phyloP scores from a whole-genome alignment of 2,329 filamentous ascomycete species.

The Aureobasidium sp. region DNA sequence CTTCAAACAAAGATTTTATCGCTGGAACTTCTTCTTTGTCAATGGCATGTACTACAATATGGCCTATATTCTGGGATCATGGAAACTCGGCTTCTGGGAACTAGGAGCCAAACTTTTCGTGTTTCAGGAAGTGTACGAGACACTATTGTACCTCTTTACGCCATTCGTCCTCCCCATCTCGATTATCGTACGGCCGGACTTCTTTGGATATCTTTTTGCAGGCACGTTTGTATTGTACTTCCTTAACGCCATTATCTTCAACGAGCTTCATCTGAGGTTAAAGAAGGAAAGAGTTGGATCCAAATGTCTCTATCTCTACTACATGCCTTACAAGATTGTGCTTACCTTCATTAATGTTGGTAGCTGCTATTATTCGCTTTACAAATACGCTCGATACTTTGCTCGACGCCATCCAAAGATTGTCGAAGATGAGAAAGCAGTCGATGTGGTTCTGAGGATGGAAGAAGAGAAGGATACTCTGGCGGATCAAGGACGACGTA shows the following conservation, averaged over 20 bases:
- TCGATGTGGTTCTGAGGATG: conserved; percentile 13
- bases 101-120: conserved; percentile 43
- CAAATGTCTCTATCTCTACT: conserved; percentile 32
- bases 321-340: conserved; percentile 37
- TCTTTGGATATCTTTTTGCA: conserved; percentile 31
- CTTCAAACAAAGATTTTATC: conserved; percentile 41
- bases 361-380: conserved; percentile 23
- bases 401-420: conserved; percentile 40
- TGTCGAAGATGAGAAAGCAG: conserved; percentile 38
- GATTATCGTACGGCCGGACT: conserved; percentile 34
- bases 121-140: conserved; percentile 43
- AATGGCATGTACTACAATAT: conserved; percentile 42
- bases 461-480: conserved; percentile 6
- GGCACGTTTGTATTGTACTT: conserved; percentile 35
- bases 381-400: conserved; percentile 38
- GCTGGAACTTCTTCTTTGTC: conserved; percentile 47
- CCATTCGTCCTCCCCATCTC: conserved; percentile 40
- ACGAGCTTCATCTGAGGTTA: conserved; percentile 38
- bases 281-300: conserved; percentile 37
- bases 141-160: conserved; percentile 37
- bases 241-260: conserved; percentile 38
- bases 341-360: conserved; percentile 37
- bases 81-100: conserved; percentile 43
- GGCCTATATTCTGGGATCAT: conserved; percentile 38
- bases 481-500: conserved; percentile 11